Base-by-base conservation (phyloP, 176 grass and related monocot species). In the Aegilops longissima region DNA sequence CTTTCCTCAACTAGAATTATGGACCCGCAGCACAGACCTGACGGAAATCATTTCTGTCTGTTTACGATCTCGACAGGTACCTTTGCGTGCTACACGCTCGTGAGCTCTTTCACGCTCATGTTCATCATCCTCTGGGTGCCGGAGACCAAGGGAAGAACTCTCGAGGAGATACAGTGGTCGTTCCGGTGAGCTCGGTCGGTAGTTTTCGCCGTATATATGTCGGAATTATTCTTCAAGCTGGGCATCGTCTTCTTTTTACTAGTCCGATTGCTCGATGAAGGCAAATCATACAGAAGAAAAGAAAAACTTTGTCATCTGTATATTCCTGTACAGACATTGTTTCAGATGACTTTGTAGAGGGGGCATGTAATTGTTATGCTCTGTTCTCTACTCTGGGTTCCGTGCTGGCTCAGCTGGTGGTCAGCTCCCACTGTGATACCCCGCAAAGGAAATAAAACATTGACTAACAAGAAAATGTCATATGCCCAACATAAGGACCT, bases 91-190 rank as follows among this genome's bases (percentile, higher is more conserved):
- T 98, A 98, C 88, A 91, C 82, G 82, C 72, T 88, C 63, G 92
- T 98, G 70, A 94, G 93, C 59, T 49, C 64, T 3, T 86, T 94
- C 59, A 87, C 91, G 8, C 84, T 98, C 3, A 58, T 95, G 73
- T 98, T 95, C 82, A 82, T 95, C 29, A 69, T 94, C 70, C 58
- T 95, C 65, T 95, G 96, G 96, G 90, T 98, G 70, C 96, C 96
- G 10, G 96, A 95, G 80, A 97, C 95, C 36, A 97, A 95, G 82
- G 95, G 95, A 66, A 88, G 90, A 93, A 97, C 89, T 80, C 93
- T 97, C 1, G 91, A 91, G 20, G 95, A 93, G 61, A 97, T 93
- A 93, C 93, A 6, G 87, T 93, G 42, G 95, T 95, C n/a, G 86
- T 97, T 61, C 63, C 95, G 63, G 82, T 95, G 70, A 93, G 38